Percentiles rank a stretch among this genome's conserved stretches.
phyloP scores from a whole-genome alignment of 345 rosid species.

The Citrus sp. region DNA sequence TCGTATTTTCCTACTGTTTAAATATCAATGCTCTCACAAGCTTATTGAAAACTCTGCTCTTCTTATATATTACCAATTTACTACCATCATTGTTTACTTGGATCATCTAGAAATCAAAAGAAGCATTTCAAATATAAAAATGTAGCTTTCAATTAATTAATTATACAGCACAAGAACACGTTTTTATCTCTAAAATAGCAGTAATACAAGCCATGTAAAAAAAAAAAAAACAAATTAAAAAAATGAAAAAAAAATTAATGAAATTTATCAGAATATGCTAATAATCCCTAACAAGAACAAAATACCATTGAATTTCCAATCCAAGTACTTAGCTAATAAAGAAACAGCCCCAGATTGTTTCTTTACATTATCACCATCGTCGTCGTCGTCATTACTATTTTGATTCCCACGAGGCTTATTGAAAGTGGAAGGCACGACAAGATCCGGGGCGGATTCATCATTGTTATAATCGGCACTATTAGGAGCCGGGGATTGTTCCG shows the following conservation, averaged over 20 bases:
- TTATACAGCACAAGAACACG: neutral
- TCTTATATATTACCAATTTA: no score
- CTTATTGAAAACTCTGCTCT: no score
- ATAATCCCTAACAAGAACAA: constrained; percentile 25
- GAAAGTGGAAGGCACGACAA: constrained; percentile 64
- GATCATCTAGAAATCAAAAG: no score
- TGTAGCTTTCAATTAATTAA: no score
- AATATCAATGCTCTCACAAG: no score
- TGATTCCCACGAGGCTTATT: constrained; percentile 50
- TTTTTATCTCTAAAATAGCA: neutral
- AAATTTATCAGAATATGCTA: constrained; percentile 15
- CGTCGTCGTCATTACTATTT: constrained; percentile 4
- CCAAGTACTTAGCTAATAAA: constrained; percentile 12
- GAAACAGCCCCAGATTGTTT: constrained; percentile 29
- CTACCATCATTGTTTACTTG: no score
- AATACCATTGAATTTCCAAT: constrained; percentile 21
- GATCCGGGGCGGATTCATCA: constrained; percentile 71
- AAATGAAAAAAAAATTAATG: neutral
- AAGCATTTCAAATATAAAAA: no score
- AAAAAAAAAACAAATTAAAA: neutral
- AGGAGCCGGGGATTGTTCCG: constrained; percentile 60
- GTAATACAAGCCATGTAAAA: neutral
- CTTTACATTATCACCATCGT: neutral
- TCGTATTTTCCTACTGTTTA: no score
- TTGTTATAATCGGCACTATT: constrained; percentile 40